phyloP scores from a whole-genome alignment of 371 early-diverging fungal genomes.

The Polyrhizophydium stewartii region DNA sequence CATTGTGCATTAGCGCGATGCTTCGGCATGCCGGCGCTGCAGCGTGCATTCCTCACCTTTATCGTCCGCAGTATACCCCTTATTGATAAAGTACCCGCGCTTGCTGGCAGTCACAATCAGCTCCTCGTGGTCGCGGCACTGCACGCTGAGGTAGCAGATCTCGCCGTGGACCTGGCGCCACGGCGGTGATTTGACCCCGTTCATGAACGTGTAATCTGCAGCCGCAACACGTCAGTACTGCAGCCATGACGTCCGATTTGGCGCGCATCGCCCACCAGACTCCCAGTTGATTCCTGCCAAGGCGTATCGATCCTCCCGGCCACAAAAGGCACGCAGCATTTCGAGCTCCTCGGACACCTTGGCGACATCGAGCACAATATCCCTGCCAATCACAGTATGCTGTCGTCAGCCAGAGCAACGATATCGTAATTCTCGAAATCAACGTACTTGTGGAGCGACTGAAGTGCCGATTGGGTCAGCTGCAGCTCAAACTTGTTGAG shows the following conservation, averaged over 20 bases:
- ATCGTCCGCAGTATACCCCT: constrained; percentile 42
- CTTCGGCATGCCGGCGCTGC: no score
- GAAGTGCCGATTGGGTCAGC: constrained; percentile 34
- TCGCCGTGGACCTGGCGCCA: constrained; percentile 56
- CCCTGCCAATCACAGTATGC: constrained; percentile 11
- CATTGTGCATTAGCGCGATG: no score
- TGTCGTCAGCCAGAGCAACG: no score
- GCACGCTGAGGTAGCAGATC: constrained; percentile 41
- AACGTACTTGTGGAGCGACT: constrained; percentile 28
- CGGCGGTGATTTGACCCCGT: constrained; percentile 48
- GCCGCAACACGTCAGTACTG: background rate
- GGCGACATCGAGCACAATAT: constrained; percentile 31
- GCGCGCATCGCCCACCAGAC: constrained; percentile 23
- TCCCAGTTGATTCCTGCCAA: constrained; percentile 40
- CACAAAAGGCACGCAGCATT: constrained; percentile 46
- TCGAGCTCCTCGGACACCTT: constrained; percentile 42
- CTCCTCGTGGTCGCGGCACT: constrained; percentile 33
- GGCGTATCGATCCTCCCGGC: constrained; percentile 27
- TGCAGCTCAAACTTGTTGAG: constrained; percentile 45
- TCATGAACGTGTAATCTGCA: constrained; percentile 50
- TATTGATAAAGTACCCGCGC: constrained; percentile 51
- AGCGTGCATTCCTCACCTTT: no score
- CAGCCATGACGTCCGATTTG: no score
- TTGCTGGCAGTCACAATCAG: constrained; percentile 45
- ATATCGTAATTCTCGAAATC: background rate